phyloP scores from a whole-genome alignment of 2,329 filamentous ascomycete species.

The Colletotrichum sp. region DNA sequence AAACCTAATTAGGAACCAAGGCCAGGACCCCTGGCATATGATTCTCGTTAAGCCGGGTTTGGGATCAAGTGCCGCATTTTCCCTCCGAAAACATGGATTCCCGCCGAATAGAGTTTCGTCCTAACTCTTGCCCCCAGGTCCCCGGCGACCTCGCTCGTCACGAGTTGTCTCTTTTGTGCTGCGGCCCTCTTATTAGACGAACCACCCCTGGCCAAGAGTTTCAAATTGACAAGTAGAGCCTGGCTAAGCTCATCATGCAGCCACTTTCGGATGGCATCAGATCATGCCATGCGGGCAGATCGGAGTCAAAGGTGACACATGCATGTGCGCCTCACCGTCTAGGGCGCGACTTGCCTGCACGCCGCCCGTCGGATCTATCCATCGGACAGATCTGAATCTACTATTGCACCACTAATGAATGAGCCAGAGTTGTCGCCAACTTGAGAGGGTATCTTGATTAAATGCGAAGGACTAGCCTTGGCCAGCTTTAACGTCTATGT shows the following conservation, averaged over 20 bases:
- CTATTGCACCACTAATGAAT: neutral
- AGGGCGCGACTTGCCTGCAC: neutral
- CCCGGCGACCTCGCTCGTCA: neutral
- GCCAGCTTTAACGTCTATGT: neutral
- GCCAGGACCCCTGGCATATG: neutral
- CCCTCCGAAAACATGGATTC: neutral
- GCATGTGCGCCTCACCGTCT: neutral
- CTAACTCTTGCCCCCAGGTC: neutral
- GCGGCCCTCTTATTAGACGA: neutral
- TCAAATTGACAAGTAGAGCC: neutral
- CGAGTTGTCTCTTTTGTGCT: neutral
- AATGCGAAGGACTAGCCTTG: neutral
- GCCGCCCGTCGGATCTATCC: neutral
- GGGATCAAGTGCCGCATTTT: neutral
- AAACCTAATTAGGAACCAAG: neutral
- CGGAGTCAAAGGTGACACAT: neutral
- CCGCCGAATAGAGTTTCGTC: conserved; percentile 7
- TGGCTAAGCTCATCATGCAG: neutral
- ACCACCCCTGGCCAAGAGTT: neutral
- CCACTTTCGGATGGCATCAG: neutral
- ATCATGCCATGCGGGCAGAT: neutral
- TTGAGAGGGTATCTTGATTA: neutral
- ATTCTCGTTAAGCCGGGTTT: neutral
- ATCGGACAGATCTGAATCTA: neutral
- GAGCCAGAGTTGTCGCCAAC: neutral